Evolutionary conservation across 495 filamentous ascomycete species (phyloP).

Genomic region (Aspergillus bertholletiae): DNA sequence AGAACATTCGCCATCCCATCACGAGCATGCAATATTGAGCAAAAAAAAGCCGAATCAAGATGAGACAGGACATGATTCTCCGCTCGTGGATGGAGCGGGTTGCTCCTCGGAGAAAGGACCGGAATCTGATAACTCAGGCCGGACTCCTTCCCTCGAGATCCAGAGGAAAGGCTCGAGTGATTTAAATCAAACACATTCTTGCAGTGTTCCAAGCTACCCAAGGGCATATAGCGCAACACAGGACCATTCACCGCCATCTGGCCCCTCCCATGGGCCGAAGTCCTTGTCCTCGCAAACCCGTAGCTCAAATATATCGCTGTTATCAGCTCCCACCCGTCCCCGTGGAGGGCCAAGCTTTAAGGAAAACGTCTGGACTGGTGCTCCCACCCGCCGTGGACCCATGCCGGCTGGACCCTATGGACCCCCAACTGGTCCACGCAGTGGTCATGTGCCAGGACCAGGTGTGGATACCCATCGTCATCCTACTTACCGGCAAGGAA

Average conservation of each 20-base stretch:
- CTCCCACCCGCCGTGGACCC: conserved; percentile 37
- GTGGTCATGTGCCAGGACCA: conserved; percentile 24
- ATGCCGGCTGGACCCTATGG: conserved; percentile 24
- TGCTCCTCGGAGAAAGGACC: background rate
- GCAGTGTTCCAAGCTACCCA: conserved; percentile 31
- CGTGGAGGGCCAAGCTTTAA: conserved; percentile 44
- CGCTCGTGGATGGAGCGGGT: background rate
- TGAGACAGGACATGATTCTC: conserved; percentile 5
- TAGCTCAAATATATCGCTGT: conserved; percentile 43
- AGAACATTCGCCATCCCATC: conserved; percentile 1
- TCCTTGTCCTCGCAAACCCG: conserved; percentile 47
- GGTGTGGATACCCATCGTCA: conserved; percentile 32
- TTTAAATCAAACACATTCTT: conserved; percentile 8
- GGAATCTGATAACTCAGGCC: conserved; percentile 5
- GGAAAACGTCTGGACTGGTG: conserved; percentile 33
- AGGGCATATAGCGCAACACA: conserved; percentile 31
- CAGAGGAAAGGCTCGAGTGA: conserved; percentile 2
- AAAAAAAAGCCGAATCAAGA: conserved; percentile 3
- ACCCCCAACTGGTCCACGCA: conserved; percentile 44
- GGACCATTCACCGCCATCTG: conserved; percentile 41
- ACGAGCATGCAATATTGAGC: background rate
- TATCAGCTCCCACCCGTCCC: conserved; percentile 60
- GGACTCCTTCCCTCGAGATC: conserved; percentile 2
- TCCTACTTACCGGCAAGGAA: conserved; percentile 45
- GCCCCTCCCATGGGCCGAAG: conserved; percentile 44